Percentiles rank a stretch among this genome's conserved stretches.
These are phyloP conservation scores for Colletotrichum karsti DNA, from an alignment of 2,329 filamentous ascomycete genomes.

Conservation along the genomic window DNA sequence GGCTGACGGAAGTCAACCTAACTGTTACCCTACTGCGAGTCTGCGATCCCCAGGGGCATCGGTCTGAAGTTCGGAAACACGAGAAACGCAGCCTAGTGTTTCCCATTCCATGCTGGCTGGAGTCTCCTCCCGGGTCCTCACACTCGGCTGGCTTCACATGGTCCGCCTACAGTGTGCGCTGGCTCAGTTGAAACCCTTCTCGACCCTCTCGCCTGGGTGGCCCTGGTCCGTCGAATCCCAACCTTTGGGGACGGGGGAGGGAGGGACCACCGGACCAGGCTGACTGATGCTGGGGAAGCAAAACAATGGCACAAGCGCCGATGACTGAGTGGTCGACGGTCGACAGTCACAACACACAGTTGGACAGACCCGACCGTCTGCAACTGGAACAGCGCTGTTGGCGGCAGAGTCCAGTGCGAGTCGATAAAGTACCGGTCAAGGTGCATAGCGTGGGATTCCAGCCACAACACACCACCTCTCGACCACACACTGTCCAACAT, in stretches of 20 bases:
- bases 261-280: neutral
- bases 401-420: neutral
- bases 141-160: constrained; percentile 28
- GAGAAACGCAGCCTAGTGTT: constrained; percentile 28
- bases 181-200: constrained; percentile 23
- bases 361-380: neutral
- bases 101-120: constrained; percentile 20
- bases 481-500: neutral
- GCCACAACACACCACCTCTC: neutral
- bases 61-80: constrained; percentile 27
- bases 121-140: constrained; percentile 9
- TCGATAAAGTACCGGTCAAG: no score
- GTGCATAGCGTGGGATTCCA: neutral
- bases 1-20: neutral
- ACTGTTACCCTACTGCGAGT: no score
- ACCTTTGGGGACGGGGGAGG: constrained; percentile 13
- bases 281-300: neutral
- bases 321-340: neutral
- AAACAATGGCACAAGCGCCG: constrained; percentile 8
- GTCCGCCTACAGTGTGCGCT: constrained; percentile 21
- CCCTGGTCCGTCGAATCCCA: constrained; percentile 16
- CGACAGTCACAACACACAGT: neutral
- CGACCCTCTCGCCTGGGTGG: constrained; percentile 16
- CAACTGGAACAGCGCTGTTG: neutral
- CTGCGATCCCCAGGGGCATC: constrained; percentile 7